Evolutionary conservation across 1,284 basidiomycete genomes (phyloP), one percentile per base, ranked within the genome.

Genomic region (Ceratobasidium sp.): DNA sequence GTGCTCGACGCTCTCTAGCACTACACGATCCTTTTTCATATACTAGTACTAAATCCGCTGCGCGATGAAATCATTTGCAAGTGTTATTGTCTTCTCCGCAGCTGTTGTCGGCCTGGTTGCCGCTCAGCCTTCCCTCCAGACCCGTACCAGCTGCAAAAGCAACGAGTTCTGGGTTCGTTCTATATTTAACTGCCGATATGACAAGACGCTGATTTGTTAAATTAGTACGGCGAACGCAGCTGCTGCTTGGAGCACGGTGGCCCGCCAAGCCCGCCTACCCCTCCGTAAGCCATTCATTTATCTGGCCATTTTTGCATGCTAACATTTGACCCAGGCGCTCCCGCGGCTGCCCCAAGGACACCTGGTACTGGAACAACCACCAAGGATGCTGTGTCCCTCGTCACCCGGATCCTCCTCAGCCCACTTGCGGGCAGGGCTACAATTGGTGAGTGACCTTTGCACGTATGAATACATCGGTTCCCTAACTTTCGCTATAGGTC

Each of bases 311-410:
- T 29, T 6, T 34, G 9, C 6, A 14, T 34, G 4, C 19, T 6
- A 16, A 46, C 19, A 4, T 27, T 4, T 39, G 31, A 43, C 48
- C 2, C 16, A 72, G 69, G 16, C 69, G 56, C 34, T 61, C 69
- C 19, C 69, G 69, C 37, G 69, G 53, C 34, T 75, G 65, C 63
- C 63, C 73, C 37, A 75, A 80, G n/a, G 74, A 69, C 48, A 79
- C 76, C 75, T 83, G 81, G 81, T 80, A 82, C 75, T 84, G 82
- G 82, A 73, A 81, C 76, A 39, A 58, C 13, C 78, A 80, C 56
- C 83, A 85, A 77, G 81, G 82, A 31, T 87, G 86, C 82, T 88
- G 87, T 78, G 83, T 85, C 54, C 87, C 87, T 71, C 72, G 76
- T 58, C 75, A 79, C 62, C 61, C 63, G 27, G 9, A 56, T 19